Base-by-base conservation (phyloP, 208 protist species). In the Tritrichomonas foetus region DNA sequence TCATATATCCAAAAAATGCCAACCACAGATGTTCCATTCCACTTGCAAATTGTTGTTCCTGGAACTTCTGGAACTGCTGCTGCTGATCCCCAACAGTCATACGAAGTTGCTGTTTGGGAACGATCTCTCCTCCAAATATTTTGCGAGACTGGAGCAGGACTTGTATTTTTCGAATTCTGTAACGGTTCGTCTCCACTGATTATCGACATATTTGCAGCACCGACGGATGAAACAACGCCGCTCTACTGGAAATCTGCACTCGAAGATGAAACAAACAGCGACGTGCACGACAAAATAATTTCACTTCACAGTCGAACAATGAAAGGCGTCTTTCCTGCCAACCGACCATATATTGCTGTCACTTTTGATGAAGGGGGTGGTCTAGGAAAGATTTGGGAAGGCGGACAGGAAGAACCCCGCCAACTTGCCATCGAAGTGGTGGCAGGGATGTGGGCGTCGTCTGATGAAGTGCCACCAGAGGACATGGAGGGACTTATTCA, bases 131-230 rank as follows among this genome's bases (percentile, higher is more conserved):
- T 69, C n/a, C 16, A 69, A 69, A 69, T 69, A 33, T n/a, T 69
- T 30, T 69, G 64, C 25, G 11, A 16, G 13, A 30, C 13, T 69
- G 64, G n/a, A 5, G n/a, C 25, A 30, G 25, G 25, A n/a, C 3
- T n/a, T 69, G n/a, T 69, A 33, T 69, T 69, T n/a, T 69, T 69
- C n/a, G 64, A 69, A 69, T 69, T 33, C n/a, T 69, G 64, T 69
- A n/a, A 11, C 5, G 64, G 64, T 8, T 11, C 25, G 27, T 5
- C 64, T n/a, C 64, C 64, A n/a, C n/a, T 69, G n/a, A 69, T 69
- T 69, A 69, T 69, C n/a, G 64, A 69, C 64, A 25, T 69, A n/a
- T 69, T 69, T 69, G 64, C 64, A n/a, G 64, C 64, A 33, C 64
- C 64, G 8, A 30, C 8, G 5, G 25, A n/a, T 69, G 64, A 69